These are phyloP conservation scores for Fragaria ananassa DNA, from an alignment of 306 rosid species.

Conservation along the genomic window DNA sequence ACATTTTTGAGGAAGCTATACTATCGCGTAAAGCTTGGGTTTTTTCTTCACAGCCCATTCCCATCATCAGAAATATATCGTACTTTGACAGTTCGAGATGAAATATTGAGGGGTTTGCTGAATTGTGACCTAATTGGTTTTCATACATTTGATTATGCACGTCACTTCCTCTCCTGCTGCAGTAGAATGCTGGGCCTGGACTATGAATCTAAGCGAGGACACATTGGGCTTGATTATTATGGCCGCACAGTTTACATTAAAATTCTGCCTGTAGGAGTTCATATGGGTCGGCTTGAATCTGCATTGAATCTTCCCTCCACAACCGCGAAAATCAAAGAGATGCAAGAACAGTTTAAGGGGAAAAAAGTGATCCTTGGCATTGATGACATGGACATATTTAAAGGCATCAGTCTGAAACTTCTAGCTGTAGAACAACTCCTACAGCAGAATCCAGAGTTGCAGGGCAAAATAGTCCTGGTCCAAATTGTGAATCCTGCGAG, in stretches of 20 bases:
- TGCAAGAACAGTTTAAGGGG: slow-evolving; percentile 59
- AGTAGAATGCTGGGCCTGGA: slow-evolving; percentile 91
- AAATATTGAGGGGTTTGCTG: slow-evolving; percentile 69
- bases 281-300: slow-evolving; percentile 80
- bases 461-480: slow-evolving; percentile 60
- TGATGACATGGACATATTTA: slow-evolving; percentile 88
- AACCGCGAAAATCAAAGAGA: slow-evolving; percentile 56
- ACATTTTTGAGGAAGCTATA: slow-evolving; percentile 72
- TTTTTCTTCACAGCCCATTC: slow-evolving; percentile 86
- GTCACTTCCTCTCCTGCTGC: slow-evolving; percentile 91
- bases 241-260: slow-evolving; percentile 82
- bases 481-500: slow-evolving; percentile 91
- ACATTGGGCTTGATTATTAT: slow-evolving; percentile 81
- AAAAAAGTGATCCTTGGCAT: slow-evolving; percentile 44
- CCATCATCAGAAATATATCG: slow-evolving; percentile 82
- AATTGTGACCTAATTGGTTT: slow-evolving; percentile 82
- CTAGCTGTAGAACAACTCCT: slow-evolving; percentile 75
- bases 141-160: slow-evolving; percentile 87
- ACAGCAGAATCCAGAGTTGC: slow-evolving; percentile 54
- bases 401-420: slow-evolving; percentile 79
- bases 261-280: slow-evolving; percentile 85
- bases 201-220: slow-evolving; percentile 88
- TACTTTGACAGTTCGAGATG: slow-evolving; percentile 77
- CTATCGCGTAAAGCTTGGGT: slow-evolving; percentile 69
- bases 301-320: slow-evolving; percentile 60